Evolutionary conservation across 345 rosid genomes (phyloP).

Genomic region (Syzygium aromaticum): DNA sequence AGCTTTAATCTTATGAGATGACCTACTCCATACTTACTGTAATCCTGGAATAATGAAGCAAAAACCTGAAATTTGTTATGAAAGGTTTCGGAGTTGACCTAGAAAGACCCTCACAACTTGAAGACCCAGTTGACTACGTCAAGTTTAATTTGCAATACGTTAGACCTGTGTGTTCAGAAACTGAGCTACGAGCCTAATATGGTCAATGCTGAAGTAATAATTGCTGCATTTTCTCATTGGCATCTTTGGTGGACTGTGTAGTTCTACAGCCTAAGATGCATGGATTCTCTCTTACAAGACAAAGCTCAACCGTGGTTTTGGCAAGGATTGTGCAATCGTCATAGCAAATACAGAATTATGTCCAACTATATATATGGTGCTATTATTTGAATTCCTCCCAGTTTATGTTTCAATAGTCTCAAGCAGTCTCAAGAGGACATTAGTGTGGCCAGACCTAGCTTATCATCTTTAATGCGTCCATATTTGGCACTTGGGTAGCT

Average conservation of each 20-base stretch:
- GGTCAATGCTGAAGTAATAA: neutral
- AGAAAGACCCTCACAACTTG: neutral
- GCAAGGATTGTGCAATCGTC: neutral
- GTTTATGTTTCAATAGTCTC: neutral
- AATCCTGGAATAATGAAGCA: neutral
- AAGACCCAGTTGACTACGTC: neutral
- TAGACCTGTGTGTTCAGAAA: neutral
- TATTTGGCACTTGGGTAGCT: neutral
- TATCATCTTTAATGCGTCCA: neutral
- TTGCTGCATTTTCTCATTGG: neutral
- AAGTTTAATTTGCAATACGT: neutral
- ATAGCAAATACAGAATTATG: neutral
- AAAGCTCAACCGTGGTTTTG: neutral
- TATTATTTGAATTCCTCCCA: neutral
- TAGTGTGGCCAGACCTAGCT: neutral
- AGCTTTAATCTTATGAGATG: neutral
- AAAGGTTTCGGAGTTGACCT: neutral
- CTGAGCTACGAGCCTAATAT: neutral
- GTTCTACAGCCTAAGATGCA: neutral
- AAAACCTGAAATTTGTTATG: neutral
- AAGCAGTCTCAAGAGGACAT: neutral
- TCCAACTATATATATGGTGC: neutral
- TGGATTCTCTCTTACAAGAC: neutral
- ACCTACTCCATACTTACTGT: neutral
- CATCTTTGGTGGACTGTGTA: neutral